These are phyloP conservation scores for Solanum commersonii DNA, from an alignment of 257 asterid species.

Conservation along the genomic window DNA sequence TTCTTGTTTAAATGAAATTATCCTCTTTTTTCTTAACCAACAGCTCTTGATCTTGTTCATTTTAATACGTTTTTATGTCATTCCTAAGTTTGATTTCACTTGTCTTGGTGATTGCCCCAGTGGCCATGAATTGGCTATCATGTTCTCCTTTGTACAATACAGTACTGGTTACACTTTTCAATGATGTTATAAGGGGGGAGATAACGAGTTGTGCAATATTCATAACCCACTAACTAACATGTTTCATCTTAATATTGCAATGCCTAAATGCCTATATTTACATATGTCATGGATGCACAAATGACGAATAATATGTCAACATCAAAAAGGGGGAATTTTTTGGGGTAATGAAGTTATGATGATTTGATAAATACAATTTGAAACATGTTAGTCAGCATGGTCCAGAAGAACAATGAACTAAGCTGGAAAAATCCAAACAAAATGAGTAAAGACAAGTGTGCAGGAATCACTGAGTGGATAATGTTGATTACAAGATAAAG, in stretches of 20 bases:
- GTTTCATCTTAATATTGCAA: not conserved
- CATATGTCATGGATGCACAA: not conserved
- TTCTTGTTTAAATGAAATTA: no score
- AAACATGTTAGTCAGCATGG: not conserved
- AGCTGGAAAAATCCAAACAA: not conserved
- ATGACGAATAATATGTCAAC: not conserved
- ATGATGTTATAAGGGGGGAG: no score
- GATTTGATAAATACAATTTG: not conserved
- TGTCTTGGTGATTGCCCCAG: no score
- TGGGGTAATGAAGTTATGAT: not conserved
- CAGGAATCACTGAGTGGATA: not conserved
- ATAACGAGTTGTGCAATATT: no score
- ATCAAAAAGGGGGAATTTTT: not conserved
- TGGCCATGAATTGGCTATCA: no score
- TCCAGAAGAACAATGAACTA: not conserved
- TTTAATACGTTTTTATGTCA: no score
- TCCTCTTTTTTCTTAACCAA: no score
- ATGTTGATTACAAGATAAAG: not conserved
- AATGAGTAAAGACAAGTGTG: not conserved
- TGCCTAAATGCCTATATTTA: not conserved
- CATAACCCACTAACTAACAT: not conserved
- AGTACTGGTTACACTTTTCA: no score
- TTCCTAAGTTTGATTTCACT: no score
- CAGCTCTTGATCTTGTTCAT: no score
- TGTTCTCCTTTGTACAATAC: no score